Percentiles rank a stretch among this genome's conserved stretches.
phyloP scores from a whole-genome alignment of 192 early-diverging fungal species.

The Rhizophlyctis rosea region DNA sequence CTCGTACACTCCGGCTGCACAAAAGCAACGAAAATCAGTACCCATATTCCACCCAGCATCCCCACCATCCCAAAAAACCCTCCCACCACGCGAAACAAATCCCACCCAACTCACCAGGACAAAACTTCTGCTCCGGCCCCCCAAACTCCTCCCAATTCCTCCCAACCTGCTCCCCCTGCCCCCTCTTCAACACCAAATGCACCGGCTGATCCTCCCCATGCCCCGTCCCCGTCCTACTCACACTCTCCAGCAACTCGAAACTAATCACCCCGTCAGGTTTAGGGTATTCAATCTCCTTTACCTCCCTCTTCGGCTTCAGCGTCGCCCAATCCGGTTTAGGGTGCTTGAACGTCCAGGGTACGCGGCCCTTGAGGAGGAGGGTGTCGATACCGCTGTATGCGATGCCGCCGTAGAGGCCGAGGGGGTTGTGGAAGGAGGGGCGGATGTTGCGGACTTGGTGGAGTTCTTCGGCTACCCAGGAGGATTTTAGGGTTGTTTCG shows the following conservation, averaged over 20 bases:
- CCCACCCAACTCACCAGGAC: conserved; percentile 65
- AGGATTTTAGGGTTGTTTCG: conserved; percentile 75
- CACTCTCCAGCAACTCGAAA: conserved; percentile 93
- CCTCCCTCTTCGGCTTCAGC: conserved; percentile 60
- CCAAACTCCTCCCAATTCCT: conserved; percentile 82
- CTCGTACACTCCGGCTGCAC: conserved; percentile 89
- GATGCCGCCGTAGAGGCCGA: conserved; percentile 85
- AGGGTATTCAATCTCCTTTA: conserved; percentile 88
- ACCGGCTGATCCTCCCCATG: conserved; percentile 95
- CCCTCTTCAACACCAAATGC: conserved; percentile 76
- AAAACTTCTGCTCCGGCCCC: conserved; percentile 94
- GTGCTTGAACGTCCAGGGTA: conserved; percentile 95
- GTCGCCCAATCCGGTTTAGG: conserved; percentile 74
- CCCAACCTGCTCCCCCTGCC: conserved; percentile 74
- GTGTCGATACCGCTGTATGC: conserved; percentile 87
- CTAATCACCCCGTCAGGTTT: conserved; percentile 94
- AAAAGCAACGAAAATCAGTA: conserved; percentile 5
- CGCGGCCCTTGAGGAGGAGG: conserved; percentile 80
- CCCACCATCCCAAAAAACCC: no score
- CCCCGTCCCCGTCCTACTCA: conserved; percentile 88
- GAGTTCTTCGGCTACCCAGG: conserved; percentile 90
- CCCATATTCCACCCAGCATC: no score
- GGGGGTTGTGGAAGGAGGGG: conserved; percentile 86
- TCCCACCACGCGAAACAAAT: conserved; percentile 8
- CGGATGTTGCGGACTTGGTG: conserved; percentile 87